Conservation (phyloP, 176 grass and related monocot species). For the Bolboschoenus planiculmis region DNA sequence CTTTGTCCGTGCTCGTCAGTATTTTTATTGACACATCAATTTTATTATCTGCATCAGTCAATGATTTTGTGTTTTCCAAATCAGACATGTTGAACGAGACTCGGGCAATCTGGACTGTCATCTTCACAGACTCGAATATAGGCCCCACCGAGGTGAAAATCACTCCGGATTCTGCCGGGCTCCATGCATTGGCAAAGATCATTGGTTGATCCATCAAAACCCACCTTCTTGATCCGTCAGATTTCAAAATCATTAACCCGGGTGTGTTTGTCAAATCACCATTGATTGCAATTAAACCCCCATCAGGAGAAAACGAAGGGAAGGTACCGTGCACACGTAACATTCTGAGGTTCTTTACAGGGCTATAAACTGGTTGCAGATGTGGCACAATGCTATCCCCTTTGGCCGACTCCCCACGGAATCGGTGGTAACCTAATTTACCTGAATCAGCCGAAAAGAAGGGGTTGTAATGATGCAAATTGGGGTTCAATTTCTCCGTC, state of each 20-base stretch:
- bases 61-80: constrained; percentile 17
- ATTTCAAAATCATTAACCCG: constrained; percentile 39
- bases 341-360: constrained; percentile 43
- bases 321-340: constrained; percentile 70
- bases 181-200: constrained; percentile 75
- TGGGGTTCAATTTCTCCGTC: constrained; percentile 50
- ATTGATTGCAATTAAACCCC: constrained; percentile 50
- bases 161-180: constrained; percentile 48
- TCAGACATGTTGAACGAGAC: constrained; percentile 49
- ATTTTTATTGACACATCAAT: constrained; percentile 19
- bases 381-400: constrained; percentile 47
- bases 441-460: constrained; percentile 57
- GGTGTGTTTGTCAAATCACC: constrained; percentile 57
- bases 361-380: constrained; percentile 55
- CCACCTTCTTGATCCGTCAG: constrained; percentile 66
- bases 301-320: constrained; percentile 74
- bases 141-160: constrained; percentile 74
- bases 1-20: constrained; percentile 47
- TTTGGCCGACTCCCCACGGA: constrained; percentile 43
- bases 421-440: constrained; percentile 77
- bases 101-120: constrained; percentile 65
- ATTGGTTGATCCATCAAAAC: constrained; percentile 32
- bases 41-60: neutral
- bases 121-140: constrained; percentile 69
- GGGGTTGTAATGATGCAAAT: constrained; percentile 83